Conservation (phyloP, 2,329 filamentous ascomycete species). For the Dendryphion nanum region DNA sequence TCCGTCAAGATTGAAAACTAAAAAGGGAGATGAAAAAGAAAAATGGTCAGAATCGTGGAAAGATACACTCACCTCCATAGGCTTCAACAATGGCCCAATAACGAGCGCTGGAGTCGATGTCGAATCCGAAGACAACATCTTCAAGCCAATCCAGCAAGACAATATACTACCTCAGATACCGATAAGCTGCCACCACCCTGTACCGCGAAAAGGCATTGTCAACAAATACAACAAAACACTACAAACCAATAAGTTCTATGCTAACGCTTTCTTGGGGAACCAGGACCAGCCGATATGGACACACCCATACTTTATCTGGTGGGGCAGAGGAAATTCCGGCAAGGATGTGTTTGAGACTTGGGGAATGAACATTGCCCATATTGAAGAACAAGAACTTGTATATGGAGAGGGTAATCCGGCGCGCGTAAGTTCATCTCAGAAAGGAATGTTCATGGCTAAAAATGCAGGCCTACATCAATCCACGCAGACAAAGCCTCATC, state of each 20-base stretch:
- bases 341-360: conserved; percentile 57
- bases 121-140: conserved; percentile 35
- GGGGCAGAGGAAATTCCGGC: conserved; percentile 47
- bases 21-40: too few relatives aligned
- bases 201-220: conserved; percentile 38
- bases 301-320: conserved; percentile 56
- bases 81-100: conserved; percentile 3
- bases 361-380: conserved; percentile 77
- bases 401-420: conserved; percentile 54
- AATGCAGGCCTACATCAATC: conserved; percentile 69
- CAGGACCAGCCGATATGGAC: conserved; percentile 71
- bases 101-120: conserved; percentile 3
- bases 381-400: conserved; percentile 65
- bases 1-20: too few relatives aligned
- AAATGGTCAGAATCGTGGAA: conserved; percentile 7
- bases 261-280: conserved; percentile 74
- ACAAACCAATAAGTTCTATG: conserved; percentile 69
- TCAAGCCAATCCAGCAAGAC: conserved; percentile 41
- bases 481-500: conserved; percentile 76
- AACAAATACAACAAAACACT: conserved; percentile 47
- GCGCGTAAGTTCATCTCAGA: conserved; percentile 9
- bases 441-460: not conserved
- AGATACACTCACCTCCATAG: conserved; percentile 12
- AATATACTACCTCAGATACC: conserved; percentile 42
- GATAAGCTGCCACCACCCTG: conserved; percentile 41